phyloP scores from a whole-genome alignment of 768 basidiomycete genomes.

The Sporobolomyces phaffii region DNA sequence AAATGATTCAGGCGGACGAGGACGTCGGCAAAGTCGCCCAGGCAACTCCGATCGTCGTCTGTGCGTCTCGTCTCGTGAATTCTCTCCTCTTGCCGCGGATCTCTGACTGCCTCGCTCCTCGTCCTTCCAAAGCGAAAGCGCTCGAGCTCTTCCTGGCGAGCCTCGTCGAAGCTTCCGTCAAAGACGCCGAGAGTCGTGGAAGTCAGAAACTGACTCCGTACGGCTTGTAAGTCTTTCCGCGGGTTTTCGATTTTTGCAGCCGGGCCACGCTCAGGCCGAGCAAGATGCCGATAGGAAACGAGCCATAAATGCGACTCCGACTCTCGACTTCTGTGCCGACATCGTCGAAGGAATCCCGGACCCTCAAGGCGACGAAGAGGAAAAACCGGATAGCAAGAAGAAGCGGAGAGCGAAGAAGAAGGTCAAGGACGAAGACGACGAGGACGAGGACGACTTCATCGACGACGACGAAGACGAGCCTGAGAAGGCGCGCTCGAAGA shows the following conservation, averaged over 20 bases:
- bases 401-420: slow-evolving; percentile 31
- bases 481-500: neutral
- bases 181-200: slow-evolving; percentile 69
- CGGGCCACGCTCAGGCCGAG: neutral
- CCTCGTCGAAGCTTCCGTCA: slow-evolving; percentile 73
- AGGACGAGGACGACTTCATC: no score
- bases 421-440: slow-evolving; percentile 16
- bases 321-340: slow-evolving; percentile 90
- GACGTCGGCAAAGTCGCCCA: slow-evolving; percentile 97
- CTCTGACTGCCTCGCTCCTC: slow-evolving; percentile 5
- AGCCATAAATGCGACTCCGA: slow-evolving; percentile 76
- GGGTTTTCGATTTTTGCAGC: neutral
- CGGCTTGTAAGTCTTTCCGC: slow-evolving; percentile 65
- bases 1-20: slow-evolving; percentile 99
- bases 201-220: slow-evolving; percentile 86
- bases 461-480: slow-evolving; percentile 12
- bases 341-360: slow-evolving; percentile 80
- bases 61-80: slow-evolving; percentile 53
- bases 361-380: slow-evolving; percentile 56
- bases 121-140: slow-evolving; percentile 65
- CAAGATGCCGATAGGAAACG: slow-evolving; percentile 63
- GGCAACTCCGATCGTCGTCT: slow-evolving; percentile 92
- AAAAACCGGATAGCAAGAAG: slow-evolving; percentile 22
- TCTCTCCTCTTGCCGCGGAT: neutral
- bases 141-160: slow-evolving; percentile 83